phyloP scores from a whole-genome alignment of 352 stramenopile species.

The Lagenidium giganteum region DNA sequence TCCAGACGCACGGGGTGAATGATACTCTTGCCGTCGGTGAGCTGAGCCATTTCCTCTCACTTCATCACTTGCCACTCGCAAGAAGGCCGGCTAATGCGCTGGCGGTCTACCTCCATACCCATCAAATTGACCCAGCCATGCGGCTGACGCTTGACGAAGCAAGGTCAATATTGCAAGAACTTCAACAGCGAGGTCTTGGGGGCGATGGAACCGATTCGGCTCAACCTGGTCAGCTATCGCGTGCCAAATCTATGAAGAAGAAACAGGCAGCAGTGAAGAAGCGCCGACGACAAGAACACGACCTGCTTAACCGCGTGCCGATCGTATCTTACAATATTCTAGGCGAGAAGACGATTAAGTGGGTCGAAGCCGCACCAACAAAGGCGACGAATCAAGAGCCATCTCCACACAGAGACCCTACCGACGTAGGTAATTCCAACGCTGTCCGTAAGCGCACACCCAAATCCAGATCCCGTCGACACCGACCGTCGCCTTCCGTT shows the following conservation, averaged over 20 bases:
- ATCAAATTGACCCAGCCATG: slow-evolving; percentile 12
- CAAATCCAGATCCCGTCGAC: neutral
- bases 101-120: slow-evolving; percentile 9
- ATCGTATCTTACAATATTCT: slow-evolving; percentile 64
- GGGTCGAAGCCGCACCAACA: slow-evolving; percentile 18
- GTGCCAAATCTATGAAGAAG: slow-evolving; percentile 18
- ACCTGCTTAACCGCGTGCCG: slow-evolving; percentile 19
- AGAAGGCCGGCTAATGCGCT: slow-evolving; percentile 14
- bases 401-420: too few species aligned
- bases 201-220: neutral
- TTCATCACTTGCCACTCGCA: slow-evolving; percentile 28
- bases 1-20: slow-evolving; percentile 23
- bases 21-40: slow-evolving; percentile 33
- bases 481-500: neutral
- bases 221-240: neutral
- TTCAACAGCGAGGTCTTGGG: slow-evolving; percentile 5
- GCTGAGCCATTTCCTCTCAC: slow-evolving; percentile 30
- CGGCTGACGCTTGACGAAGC: slow-evolving; percentile 6
- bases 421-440: too few species aligned
- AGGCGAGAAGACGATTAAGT: slow-evolving; percentile 59
- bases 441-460: neutral
- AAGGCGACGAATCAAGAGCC: slow-evolving; percentile 5
- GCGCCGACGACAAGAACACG: slow-evolving; percentile 11
- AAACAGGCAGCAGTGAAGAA: slow-evolving; percentile 1
- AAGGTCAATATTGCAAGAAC: slow-evolving; percentile 2